phyloP scores from a whole-genome alignment of 192 early-diverging fungal genomes.

The Geranomyces michiganensis region DNA sequence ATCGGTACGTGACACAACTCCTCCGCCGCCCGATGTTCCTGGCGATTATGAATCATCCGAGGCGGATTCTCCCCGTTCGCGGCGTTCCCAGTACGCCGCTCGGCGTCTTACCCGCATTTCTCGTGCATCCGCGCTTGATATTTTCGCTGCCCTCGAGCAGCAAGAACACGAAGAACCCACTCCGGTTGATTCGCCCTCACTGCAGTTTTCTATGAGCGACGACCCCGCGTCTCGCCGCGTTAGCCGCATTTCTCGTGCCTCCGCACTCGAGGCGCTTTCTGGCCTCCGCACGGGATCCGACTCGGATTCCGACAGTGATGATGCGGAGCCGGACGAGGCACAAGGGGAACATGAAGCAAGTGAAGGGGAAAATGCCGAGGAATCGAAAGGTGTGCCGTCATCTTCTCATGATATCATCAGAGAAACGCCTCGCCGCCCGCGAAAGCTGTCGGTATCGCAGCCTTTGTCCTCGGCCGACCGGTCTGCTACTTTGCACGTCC shows the following conservation, averaged over 20 bases:
- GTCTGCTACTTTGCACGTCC: background rate
- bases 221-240: constrained; percentile 15
- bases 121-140: constrained; percentile 21
- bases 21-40: background rate
- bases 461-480: background rate
- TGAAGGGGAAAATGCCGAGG: background rate
- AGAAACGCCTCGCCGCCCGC: constrained; percentile 4
- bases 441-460: background rate
- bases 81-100: background rate
- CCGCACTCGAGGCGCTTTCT: constrained; percentile 15
- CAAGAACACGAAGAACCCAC: constrained; percentile 3
- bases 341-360: background rate
- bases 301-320: background rate
- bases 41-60: background rate
- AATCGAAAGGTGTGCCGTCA: background rate
- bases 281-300: constrained; percentile 7
- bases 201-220: background rate
- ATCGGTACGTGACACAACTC: background rate
- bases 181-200: constrained; percentile 4
- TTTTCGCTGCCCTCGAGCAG: constrained; percentile 21
- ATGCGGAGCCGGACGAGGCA: constrained; percentile 18
- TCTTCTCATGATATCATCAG: background rate
- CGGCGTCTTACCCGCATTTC: constrained; percentile 22
- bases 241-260: constrained; percentile 33
- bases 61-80: constrained; percentile 1